These are phyloP conservation scores for Aspergillus amoenus DNA, from an alignment of 2,329 filamentous ascomycete genomes.

Conservation along the genomic window DNA sequence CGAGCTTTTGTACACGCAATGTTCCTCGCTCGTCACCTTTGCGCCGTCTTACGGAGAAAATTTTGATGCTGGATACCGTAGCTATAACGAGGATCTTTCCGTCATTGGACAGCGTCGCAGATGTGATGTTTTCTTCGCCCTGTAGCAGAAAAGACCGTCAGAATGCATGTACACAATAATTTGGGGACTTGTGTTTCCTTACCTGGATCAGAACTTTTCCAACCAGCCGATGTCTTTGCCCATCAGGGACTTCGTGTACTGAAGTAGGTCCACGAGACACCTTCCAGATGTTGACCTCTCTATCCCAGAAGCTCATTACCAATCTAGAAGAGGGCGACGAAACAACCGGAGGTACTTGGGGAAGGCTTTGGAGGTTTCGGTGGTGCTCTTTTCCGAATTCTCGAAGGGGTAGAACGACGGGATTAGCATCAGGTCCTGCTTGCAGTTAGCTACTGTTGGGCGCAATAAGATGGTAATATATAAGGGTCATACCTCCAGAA, in stretches of 20 bases:
- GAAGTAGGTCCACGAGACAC: slow-evolving; percentile 52
- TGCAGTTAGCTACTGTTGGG: slow-evolving; percentile 10
- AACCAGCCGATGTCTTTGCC: slow-evolving; percentile 51
- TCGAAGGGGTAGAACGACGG: slow-evolving; percentile 76
- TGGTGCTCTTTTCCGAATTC: slow-evolving; percentile 78
- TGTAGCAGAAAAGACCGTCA: slow-evolving; percentile 19
- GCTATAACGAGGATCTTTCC: slow-evolving; percentile 75
- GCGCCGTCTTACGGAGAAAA: slow-evolving; percentile 66
- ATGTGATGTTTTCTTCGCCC: slow-evolving; percentile 81
- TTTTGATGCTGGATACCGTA: slow-evolving; percentile 71
- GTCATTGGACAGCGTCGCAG: slow-evolving; percentile 67
- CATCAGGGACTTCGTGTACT: slow-evolving; percentile 41
- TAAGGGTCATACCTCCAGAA: slow-evolving; percentile 68
- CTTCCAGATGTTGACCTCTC: slow-evolving; percentile 81
- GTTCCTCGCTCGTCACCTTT: slow-evolving; percentile 55
- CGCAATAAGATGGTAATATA: not conserved
- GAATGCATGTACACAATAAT: not conserved
- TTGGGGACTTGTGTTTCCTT: slow-evolving; percentile 11
- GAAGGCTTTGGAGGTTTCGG: slow-evolving; percentile 76
- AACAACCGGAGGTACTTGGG: slow-evolving; percentile 71
- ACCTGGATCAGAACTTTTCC: slow-evolving; percentile 63
- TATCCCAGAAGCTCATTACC: slow-evolving; percentile 88
- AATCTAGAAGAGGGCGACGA: slow-evolving; percentile 73
- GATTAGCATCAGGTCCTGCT: slow-evolving; percentile 78
- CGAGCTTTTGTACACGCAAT: slow-evolving; percentile 69